Base-by-base conservation (phyloP, 1,284 basidiomycete species). In the Sanghuangporus sanghuang region DNA sequence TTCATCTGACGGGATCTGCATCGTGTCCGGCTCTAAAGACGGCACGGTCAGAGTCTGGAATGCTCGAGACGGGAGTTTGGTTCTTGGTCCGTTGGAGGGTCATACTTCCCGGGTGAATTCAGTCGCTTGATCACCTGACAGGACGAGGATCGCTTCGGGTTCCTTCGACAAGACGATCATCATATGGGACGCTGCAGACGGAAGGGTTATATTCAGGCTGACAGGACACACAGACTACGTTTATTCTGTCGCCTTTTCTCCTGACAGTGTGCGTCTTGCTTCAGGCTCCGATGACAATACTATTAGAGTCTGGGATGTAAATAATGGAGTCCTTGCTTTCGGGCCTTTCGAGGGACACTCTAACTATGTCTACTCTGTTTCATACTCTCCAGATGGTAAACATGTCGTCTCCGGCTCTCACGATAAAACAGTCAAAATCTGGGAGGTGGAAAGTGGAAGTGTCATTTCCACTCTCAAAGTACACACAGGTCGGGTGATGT, bases 241-340 rank as follows among this genome's bases (percentile, higher is more conserved):
- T 7, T 52, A 35, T 16, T 59, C 58, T 23, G 40, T 59, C 14
- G n/a, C 48, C 7, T 48, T 49, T n/a, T 44, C 42, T 9, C 35
- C 81, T 21, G 91, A 96, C 70, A 92, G 93, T 7, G 80, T 85
- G 11, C 84, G 90, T 68, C 86, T 96, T 66, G 89, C 93, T n/a
- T 93, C 90, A 11, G 94, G 93, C 12, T 93, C 91, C 0, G 92
- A 91, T 5, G 95, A 96, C 76, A 90, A 89, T 75, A 94, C 92
- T 9, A 90, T 90, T n/a, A 81, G 90, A 53, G 87, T 96, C 64
- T 96, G 94, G 94, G 87, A 94, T 72, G 86, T 93, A 75, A 78
- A 84, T 27, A 83, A 81, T 18, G 84, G 85, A 11, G 73, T 77
- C 4, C 85, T 81, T 62, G 81, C 81, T 67, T 79, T 83, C 12